Conservation (phyloP, 495 filamentous ascomycete genomes). For the Paragyromitra xinjiangensis region DNA sequence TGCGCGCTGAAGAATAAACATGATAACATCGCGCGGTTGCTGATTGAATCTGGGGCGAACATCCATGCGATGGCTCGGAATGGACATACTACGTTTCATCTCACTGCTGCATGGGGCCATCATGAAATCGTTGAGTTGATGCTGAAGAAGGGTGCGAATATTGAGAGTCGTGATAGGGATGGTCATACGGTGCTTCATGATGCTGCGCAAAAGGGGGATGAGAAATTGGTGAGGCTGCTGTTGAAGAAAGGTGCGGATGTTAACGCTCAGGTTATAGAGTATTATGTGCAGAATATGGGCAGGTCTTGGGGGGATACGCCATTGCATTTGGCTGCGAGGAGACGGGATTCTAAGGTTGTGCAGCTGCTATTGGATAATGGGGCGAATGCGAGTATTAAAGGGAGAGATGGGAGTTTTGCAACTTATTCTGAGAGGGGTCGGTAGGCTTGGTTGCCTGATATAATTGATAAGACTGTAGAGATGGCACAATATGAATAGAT, state of each 20-base stretch:
- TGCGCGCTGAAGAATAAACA: slow-evolving; percentile 8
- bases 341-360: background rate
- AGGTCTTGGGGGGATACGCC: slow-evolving; percentile 19
- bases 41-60: slow-evolving; percentile 8
- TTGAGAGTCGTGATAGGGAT: slow-evolving; percentile 17
- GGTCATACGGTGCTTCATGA: slow-evolving; percentile 32
- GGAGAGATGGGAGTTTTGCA: background rate
- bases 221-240: slow-evolving; percentile 8
- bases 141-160: slow-evolving; percentile 11
- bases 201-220: slow-evolving; percentile 1
- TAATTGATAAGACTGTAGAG: background rate
- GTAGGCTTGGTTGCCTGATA: background rate
- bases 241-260: slow-evolving; percentile 4
- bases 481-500: background rate
- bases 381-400: background rate
- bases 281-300: background rate
- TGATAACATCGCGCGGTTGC: background rate
- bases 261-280: slow-evolving; percentile 16
- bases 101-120: background rate
- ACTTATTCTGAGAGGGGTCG: too few species aligned
- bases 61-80: slow-evolving; percentile 11
- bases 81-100: slow-evolving; percentile 26
- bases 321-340: slow-evolving; percentile 18
- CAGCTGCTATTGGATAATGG: background rate
- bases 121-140: slow-evolving; percentile 13